Conservation (phyloP, 1,284 basidiomycete genomes). For the Puccinia novopanici region DNA sequence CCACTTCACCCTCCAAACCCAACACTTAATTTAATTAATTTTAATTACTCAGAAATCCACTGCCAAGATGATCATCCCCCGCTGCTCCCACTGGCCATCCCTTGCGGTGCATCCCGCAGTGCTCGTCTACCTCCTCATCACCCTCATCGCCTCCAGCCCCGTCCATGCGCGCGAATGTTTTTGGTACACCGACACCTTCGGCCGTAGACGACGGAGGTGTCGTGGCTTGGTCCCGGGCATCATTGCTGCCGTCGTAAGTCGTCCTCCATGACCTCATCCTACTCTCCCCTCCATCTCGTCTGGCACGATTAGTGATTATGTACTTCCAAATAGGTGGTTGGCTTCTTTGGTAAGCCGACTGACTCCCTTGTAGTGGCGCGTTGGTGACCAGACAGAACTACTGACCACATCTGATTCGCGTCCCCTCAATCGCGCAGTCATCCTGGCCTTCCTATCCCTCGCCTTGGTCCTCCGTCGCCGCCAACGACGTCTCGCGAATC, state of each 20-base stretch:
- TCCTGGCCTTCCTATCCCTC: slow-evolving; percentile 16
- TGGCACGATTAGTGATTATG: too few relatives aligned
- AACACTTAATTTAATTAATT: too few relatives aligned
- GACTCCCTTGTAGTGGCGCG: too few relatives aligned
- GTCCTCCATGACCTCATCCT: too few relatives aligned
- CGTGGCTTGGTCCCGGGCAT: slow-evolving; percentile 25
- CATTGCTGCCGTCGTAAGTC: slow-evolving; percentile 42
- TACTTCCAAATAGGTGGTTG: slow-evolving; percentile 30
- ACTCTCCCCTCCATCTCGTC: too few relatives aligned
- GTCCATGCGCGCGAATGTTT: slow-evolving; percentile 31
- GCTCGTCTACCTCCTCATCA: neutral
- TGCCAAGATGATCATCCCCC: too few relatives aligned
- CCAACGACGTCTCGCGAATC: slow-evolving; percentile 2
- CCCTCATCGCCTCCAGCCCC: neutral
- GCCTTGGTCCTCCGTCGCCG: slow-evolving; percentile 21
- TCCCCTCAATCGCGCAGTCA: neutral
- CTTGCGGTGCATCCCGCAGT: too few relatives aligned
- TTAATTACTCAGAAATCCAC: too few relatives aligned
- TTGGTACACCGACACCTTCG: slow-evolving; percentile 30
- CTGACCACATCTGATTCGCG: neutral
- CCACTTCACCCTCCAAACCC: too few relatives aligned
- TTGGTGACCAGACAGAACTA: neutral
- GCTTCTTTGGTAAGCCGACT: slow-evolving; percentile 20
- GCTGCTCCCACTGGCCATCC: too few relatives aligned
- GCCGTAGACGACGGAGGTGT: slow-evolving; percentile 36